Percentiles rank a stretch among this genome's conserved stretches.
Conservation (phyloP, 1,284 basidiomycete genomes). For the Melampsora abietis-canadensis region DNA sequence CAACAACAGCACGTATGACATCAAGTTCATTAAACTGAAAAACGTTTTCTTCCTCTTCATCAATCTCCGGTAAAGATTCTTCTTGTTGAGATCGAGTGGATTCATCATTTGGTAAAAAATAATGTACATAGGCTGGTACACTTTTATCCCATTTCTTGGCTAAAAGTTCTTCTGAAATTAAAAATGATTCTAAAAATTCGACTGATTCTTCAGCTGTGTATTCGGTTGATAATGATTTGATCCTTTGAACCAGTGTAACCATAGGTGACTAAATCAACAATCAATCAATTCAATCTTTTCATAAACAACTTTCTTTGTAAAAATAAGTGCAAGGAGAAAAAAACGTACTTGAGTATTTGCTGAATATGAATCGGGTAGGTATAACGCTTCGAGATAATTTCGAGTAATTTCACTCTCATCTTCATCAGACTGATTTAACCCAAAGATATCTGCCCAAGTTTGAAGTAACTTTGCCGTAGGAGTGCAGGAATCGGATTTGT, state of each 20-base stretch:
- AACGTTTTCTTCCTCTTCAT: conserved; percentile 17
- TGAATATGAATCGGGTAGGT: conserved; percentile 13
- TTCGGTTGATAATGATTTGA: conserved; percentile 1
- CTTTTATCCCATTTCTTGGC: conserved; percentile 23
- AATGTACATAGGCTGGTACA: not conserved
- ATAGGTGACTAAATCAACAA: not conserved
- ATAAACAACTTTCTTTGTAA: not conserved
- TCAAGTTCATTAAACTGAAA: conserved; percentile 33
- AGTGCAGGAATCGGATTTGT: not conserved
- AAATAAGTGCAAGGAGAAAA: not conserved
- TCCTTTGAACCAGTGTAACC: not conserved
- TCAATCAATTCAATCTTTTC: no score
- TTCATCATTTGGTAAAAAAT: not conserved
- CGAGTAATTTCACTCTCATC: not conserved
- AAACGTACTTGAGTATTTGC: not conserved
- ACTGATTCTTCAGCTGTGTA: not conserved
- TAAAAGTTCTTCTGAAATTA: conserved; percentile 27
- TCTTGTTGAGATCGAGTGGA: not conserved
- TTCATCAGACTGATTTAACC: not conserved
- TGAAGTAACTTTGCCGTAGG: not conserved
- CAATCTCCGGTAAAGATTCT: not conserved
- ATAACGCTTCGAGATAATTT: conserved; percentile 21
- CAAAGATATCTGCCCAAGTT: conserved; percentile 1
- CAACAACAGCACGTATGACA: conserved; percentile 2
- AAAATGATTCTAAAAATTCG: conserved; percentile 16